Percentiles rank a stretch among this genome's conserved stretches.
Evolutionary conservation across 768 basidiomycete genomes (phyloP).

Genomic region (Zangia roseola): DNA sequence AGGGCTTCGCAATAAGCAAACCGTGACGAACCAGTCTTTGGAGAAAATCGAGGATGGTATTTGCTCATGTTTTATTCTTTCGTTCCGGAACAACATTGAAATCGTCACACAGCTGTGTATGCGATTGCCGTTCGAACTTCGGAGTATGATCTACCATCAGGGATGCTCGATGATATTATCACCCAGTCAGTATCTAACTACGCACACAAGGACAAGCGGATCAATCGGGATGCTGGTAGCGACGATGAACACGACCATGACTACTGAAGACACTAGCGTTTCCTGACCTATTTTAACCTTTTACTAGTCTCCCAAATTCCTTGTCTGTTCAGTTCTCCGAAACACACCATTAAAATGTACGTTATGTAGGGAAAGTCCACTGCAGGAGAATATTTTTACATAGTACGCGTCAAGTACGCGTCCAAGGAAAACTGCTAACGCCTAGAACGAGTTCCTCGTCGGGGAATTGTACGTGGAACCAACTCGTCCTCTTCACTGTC

Average conservation of each 20-base stretch:
- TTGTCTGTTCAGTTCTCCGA: not conserved
- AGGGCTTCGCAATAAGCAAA: constrained; percentile 84
- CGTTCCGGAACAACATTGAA: constrained; percentile 3
- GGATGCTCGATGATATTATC: constrained; percentile 70
- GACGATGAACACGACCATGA: constrained; percentile 29
- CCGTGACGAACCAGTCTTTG: constrained; percentile 81
- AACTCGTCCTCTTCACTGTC: constrained; percentile 2
- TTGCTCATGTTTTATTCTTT: not conserved
- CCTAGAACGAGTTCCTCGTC: constrained; percentile 20
- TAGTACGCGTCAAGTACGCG: too few species aligned
- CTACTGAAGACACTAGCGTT: constrained; percentile 10
- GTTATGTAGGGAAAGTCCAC: not conserved
- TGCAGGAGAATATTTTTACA: not conserved
- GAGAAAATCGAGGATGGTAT: constrained; percentile 93
- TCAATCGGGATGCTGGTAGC: constrained; percentile 16
- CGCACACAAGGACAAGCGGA: constrained; percentile 18
- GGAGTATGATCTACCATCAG: constrained; percentile 67
- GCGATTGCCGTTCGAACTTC: constrained; percentile 69
- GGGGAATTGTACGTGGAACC: constrained; percentile 1
- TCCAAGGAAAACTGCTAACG: constrained; percentile 2
- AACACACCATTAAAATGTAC: not conserved
- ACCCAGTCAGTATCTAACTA: constrained; percentile 44
- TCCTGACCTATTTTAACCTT: too few species aligned
- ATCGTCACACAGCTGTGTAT: constrained; percentile 55
- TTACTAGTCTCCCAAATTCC: too few species aligned